phyloP scores from a whole-genome alignment of 2,329 filamentous ascomycete genomes.

The Torrubiella hemipterigena region DNA sequence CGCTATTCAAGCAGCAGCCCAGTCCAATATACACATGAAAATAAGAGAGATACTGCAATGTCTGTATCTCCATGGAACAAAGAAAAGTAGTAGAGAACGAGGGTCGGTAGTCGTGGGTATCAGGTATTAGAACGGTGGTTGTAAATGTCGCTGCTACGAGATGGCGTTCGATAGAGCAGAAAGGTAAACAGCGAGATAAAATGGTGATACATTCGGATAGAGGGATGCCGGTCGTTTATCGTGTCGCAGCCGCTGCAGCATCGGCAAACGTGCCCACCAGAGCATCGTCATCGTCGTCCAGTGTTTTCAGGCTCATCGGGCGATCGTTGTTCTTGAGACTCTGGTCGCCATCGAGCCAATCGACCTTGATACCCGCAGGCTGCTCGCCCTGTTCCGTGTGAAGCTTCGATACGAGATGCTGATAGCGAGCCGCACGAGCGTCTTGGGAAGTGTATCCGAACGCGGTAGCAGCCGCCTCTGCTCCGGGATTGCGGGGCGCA shows the following conservation, averaged over 20 bases:
- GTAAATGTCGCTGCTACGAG: no score
- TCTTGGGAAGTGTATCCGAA: constrained; percentile 43
- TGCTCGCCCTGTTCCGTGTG: constrained; percentile 29
- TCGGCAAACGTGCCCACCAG: constrained; percentile 51
- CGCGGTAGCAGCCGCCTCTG: constrained; percentile 21
- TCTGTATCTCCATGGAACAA: no score
- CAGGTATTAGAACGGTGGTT: no score
- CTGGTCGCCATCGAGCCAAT: constrained; percentile 43
- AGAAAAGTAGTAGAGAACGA: no score
- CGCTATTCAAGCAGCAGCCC: no score
- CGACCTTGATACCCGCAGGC: constrained; percentile 34
- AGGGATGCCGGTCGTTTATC: constrained; percentile 6
- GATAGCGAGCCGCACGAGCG: constrained; percentile 44
- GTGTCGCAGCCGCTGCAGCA: constrained; percentile 40
- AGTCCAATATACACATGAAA: no score
- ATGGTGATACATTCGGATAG: no score
- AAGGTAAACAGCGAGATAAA: no score
- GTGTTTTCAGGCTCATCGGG: constrained; percentile 18
- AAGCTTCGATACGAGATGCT: constrained; percentile 49
- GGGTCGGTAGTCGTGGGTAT: no score
- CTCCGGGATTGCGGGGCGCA: constrained; percentile 34
- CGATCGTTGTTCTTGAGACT: constrained; percentile 30
- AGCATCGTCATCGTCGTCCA: constrained; percentile 23
- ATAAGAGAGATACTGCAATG: no score
- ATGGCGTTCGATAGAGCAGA: no score